These are phyloP conservation scores for Daldinia caldariorum DNA, from an alignment of 495 filamentous ascomycete genomes.

Conservation along the genomic window DNA sequence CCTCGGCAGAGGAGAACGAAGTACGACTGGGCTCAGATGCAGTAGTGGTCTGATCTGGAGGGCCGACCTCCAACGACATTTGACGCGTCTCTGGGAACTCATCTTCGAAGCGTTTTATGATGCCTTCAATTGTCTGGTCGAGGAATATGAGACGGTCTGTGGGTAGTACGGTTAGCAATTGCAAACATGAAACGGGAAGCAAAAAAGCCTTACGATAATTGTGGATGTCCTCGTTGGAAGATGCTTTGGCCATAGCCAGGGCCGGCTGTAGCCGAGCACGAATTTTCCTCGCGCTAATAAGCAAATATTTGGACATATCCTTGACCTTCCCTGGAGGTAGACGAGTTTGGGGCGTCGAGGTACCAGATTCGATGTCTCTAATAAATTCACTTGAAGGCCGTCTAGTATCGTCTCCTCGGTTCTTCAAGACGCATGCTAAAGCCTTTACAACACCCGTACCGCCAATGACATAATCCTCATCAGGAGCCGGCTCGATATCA, in stretches of 20 bases:
- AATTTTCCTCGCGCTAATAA: constrained; percentile 88
- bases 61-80: constrained; percentile 53
- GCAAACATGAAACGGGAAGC: background rate
- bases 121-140: constrained; percentile 84
- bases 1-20: constrained; percentile 41
- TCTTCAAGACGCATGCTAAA: constrained; percentile 86
- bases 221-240: constrained; percentile 62
- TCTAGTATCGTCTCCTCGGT: constrained; percentile 68
- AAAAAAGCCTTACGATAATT: constrained; percentile 74
- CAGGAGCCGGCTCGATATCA: constrained; percentile 77
- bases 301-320: constrained; percentile 89
- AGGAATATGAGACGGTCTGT: constrained; percentile 86
- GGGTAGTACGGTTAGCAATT: constrained; percentile 41
- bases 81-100: constrained; percentile 92
- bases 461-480: constrained; percentile 94
- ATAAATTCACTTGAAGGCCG: constrained; percentile 57
- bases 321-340: constrained; percentile 73
- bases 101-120: constrained; percentile 94
- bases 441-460: constrained; percentile 96
- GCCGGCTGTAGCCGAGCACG: constrained; percentile 84
- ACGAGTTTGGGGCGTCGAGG: constrained; percentile 24
- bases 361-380: constrained; percentile 51
- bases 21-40: constrained; percentile 48
- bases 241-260: constrained; percentile 73
- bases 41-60: constrained; percentile 47